phyloP scores from a whole-genome alignment of 2,329 filamentous ascomycete species.

The Aspergillus hortae region DNA sequence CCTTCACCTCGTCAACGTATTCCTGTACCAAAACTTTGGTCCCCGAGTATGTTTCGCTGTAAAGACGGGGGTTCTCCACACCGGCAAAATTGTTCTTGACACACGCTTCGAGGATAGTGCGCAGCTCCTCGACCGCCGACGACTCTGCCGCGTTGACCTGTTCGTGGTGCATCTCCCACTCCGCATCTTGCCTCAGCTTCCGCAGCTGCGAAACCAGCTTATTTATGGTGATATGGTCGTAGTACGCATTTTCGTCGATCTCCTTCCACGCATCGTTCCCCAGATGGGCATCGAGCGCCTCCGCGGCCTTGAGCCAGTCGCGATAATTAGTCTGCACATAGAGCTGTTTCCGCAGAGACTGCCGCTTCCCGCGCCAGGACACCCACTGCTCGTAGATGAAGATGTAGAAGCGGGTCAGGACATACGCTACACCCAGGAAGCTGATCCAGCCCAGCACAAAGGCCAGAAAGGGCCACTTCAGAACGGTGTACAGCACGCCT shows the following conservation, averaged over 20 bases:
- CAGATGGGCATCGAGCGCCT: slow-evolving; percentile 73
- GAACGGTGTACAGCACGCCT: slow-evolving; percentile 80
- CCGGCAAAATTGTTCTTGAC: slow-evolving; percentile 98
- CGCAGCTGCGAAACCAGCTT: slow-evolving; percentile 72
- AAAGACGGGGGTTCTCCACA: slow-evolving; percentile 88
- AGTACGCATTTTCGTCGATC: slow-evolving; percentile 65
- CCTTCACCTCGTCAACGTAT: slow-evolving; percentile 69
- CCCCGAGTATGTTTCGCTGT: slow-evolving; percentile 95
- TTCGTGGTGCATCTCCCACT: slow-evolving; percentile 31
- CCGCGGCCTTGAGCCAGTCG: slow-evolving; percentile 79
- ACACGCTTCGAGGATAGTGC: slow-evolving; percentile 76
- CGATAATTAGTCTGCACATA: slow-evolving; percentile 69
- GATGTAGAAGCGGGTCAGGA: slow-evolving; percentile 83
- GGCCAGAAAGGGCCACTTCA: slow-evolving; percentile 88
- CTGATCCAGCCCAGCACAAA: slow-evolving; percentile 77
- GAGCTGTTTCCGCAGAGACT: slow-evolving; percentile 67
- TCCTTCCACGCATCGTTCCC: slow-evolving; percentile 60
- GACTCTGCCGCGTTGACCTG: slow-evolving; percentile 26
- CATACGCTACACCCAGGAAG: slow-evolving; percentile 69
- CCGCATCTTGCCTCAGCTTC: slow-evolving; percentile 38
- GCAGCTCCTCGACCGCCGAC: slow-evolving; percentile 69
- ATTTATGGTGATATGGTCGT: slow-evolving; percentile 80
- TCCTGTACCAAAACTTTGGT: slow-evolving; percentile 93
- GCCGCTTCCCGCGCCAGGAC: slow-evolving; percentile 78
- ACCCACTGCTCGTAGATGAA: slow-evolving; percentile 87